Evolutionary conservation across 2,329 filamentous ascomycete species (phyloP), one percentile per base, ranked within the genome.

Genomic region (Pyricularia grisea): DNA sequence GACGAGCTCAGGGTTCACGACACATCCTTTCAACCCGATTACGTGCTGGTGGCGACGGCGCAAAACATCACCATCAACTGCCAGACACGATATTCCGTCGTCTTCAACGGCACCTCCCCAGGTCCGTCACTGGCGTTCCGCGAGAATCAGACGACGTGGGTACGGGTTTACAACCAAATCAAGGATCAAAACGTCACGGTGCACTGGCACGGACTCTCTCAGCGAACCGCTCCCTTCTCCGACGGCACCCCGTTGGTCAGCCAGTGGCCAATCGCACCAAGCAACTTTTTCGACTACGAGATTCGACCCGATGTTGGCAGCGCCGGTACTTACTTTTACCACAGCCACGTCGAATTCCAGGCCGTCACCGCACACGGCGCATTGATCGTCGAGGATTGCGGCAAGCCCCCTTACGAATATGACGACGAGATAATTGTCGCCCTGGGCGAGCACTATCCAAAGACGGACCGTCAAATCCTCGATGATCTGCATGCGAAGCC

Each of bases 271-370:
- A 90, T 91, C 55, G 83, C 86, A 0, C 82, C 87, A 0, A 76
- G 79, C 0, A 81, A 86, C 70, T 91, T 85, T 77, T 91, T 91
- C 75, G 89, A 91, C 77, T 91, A 91, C 74, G 87, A 91, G 73
- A 77, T 91, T 3, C 81, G 81, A 20, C 83, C 86, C 0, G 76
- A 83, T 3, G 63, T 75, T 1, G 84, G 82, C 6, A 83, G 87
- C 68, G 83, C 86, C 0, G 89, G 88, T 4, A 87, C 87, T 0
- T 91, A 90, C 73, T 90, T 67, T 31, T 67, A 67, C 42, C 66
- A 67, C 42, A 58, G 36, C 11, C 66, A 91, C 71, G 81, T 90
- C 20, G 87, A 83, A 0, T 85, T 90, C 70, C 88, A 91, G 73
- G 84, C 85, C 0, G 77, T 85, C 42, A 86, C 87, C 17, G 86